phyloP scores from a whole-genome alignment of 139 green algal genomes.

The Volvox reticuliferus region DNA sequence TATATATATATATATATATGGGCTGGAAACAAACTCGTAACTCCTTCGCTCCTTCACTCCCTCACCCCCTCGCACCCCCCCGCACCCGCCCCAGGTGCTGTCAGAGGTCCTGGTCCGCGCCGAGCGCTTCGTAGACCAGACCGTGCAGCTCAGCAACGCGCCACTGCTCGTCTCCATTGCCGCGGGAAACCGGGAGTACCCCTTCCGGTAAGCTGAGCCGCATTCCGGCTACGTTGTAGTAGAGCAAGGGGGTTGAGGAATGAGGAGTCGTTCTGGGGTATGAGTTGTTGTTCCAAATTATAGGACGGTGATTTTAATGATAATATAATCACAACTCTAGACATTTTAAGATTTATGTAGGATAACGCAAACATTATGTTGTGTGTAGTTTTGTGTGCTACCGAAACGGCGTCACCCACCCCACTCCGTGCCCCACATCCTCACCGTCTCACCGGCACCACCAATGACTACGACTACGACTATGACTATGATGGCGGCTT shows the following conservation, averaged over 20 bases:
- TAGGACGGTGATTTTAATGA: too few species aligned
- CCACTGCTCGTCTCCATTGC: constrained; percentile 61
- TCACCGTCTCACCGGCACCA: not conserved
- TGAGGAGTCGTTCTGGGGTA: too few species aligned
- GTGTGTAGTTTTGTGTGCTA: too few species aligned
- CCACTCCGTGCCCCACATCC: too few species aligned
- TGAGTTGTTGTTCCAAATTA: too few species aligned
- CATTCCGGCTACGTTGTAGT: too few species aligned
- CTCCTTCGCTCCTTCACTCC: not conserved
- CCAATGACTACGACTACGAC: not conserved
- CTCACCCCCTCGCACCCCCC: not conserved
- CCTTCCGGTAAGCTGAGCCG: constrained; percentile 32
- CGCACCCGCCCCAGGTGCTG: constrained; percentile 24
- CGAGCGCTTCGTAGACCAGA: constrained; percentile 74
- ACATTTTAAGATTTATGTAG: too few species aligned
- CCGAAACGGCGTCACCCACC: too few species aligned
- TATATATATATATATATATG: too few species aligned
- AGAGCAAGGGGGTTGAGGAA: too few species aligned
- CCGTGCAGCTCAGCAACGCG: constrained; percentile 84
- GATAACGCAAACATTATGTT: too few species aligned
- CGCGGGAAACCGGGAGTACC: constrained; percentile 35
- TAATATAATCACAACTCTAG: too few species aligned
- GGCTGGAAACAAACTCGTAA: not conserved
- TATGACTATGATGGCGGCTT: not conserved
- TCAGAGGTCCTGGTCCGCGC: constrained; percentile 58